phyloP scores from a whole-genome alignment of 306 rosid species.

The Cucumis hystrix region DNA sequence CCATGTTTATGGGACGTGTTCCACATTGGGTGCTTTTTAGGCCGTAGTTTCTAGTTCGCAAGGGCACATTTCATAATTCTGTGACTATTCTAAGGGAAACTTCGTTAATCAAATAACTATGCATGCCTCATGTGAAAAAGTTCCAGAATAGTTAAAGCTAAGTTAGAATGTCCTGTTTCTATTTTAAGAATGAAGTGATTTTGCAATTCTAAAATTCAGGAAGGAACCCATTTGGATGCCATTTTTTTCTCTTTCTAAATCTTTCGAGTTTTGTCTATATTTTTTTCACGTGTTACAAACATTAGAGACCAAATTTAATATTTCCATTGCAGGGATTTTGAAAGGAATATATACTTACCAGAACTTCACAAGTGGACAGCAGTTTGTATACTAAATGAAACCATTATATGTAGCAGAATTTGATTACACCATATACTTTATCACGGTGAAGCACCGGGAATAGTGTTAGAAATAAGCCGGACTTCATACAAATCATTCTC shows the following conservation, averaged over 20 bases:
- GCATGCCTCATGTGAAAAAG: neutral
- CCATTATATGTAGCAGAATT: constrained; percentile 14
- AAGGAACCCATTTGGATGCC: neutral
- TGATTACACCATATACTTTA: constrained; percentile 18
- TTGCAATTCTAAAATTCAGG: neutral
- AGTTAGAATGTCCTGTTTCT: neutral
- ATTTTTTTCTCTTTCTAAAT: neutral
- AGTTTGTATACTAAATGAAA: constrained; percentile 20
- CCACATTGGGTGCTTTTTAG: neutral
- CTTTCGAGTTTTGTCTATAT: neutral
- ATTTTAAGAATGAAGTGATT: neutral
- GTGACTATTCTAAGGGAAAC: neutral
- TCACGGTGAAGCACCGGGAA: constrained; percentile 26
- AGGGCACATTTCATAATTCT: neutral
- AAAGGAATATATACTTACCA: neutral
- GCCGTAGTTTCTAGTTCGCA: neutral
- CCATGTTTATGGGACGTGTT: neutral
- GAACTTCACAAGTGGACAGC: constrained; percentile 24
- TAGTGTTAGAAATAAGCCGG: constrained; percentile 52
- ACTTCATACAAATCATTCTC: constrained; percentile 63
- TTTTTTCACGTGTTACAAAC: neutral
- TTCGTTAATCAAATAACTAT: neutral
- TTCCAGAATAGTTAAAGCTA: neutral
- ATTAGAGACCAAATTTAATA: neutral
- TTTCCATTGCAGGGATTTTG: neutral